phyloP scores from a whole-genome alignment of 805 yeast species.

The Brettanomyces naardenensis region DNA sequence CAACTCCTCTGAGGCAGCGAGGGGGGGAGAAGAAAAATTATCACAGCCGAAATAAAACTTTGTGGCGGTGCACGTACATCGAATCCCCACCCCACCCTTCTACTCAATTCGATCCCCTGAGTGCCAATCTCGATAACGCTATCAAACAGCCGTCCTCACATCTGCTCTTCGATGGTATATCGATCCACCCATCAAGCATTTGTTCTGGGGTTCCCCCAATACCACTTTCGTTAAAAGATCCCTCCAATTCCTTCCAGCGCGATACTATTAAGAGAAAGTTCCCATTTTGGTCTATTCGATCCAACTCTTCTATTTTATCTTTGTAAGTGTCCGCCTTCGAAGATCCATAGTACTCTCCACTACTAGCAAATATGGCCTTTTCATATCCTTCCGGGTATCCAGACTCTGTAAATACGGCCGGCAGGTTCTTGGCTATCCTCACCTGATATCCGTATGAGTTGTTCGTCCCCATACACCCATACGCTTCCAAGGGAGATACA shows the following conservation, averaged over 20 bases:
- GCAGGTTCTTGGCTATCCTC: conserved; percentile 53
- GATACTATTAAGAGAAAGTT: conserved; percentile 51
- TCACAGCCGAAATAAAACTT: too few species aligned
- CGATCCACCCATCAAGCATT: conserved; percentile 57
- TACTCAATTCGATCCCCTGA: too few species aligned
- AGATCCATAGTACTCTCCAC: conserved; percentile 54
- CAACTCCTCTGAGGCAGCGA: too few species aligned
- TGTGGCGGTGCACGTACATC: too few species aligned
- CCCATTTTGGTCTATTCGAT: not conserved
- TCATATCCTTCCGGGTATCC: conserved; percentile 62
- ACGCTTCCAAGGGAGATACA: conserved; percentile 66
- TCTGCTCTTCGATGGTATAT: conserved; percentile 47
- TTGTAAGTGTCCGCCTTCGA: conserved; percentile 12
- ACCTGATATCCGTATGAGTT: conserved; percentile 69
- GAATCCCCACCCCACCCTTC: too few species aligned
- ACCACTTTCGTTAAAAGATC: conserved; percentile 33
- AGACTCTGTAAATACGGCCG: conserved; percentile 63
- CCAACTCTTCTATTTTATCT: too few species aligned
- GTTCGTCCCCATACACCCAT: conserved; percentile 53
- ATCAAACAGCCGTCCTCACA: conserved; percentile 68
- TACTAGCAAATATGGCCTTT: conserved; percentile 53
- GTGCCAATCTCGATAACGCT: conserved; percentile 30
- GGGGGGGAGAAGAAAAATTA: too few species aligned
- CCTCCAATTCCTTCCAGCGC: conserved; percentile 48
- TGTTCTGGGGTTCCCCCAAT: conserved; percentile 26